Base-by-base conservation (phyloP, 805 yeast species). In the Candida rishiriensis region DNA sequence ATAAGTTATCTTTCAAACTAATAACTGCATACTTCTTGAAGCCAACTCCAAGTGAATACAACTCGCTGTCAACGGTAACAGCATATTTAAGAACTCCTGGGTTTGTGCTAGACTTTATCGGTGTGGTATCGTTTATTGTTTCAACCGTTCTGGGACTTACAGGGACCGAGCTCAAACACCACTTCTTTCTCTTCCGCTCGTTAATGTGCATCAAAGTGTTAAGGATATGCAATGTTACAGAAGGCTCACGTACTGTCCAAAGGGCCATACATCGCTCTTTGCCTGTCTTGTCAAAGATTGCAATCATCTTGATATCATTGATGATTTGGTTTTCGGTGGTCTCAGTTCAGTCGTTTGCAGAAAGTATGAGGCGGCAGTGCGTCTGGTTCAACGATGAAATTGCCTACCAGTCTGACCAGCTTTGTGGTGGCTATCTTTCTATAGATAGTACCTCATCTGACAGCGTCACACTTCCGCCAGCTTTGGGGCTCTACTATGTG, bases 261-360 rank as follows among this genome's bases (percentile, higher is more conserved):
- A 70, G 73, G 33, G 81, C 90, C 17, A 66, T 87, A 36, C 81
- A 84, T 48, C 64, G 72, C n/a, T 91, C 96, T 1, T 68, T 83
- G 1, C 95, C 95, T 0, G 81, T 85, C 50, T 66, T 89, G 42
- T 63, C 76, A 7, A 86, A 84, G 53, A 85, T 87, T 29, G 68
- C 80, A 0, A 61, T 85, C 7, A 84, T 88, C 68, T 70, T 88
- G 28, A 71, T 75, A 2, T 86, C 85, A 54, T 87, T 89, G 62
- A 83, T 91, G 83, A 58, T 81, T 1, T 69, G 88, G 35, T 85
- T 87, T 61, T 84, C 89, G 0, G 79, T 88, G 33, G 72, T 87
- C 15, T 95, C 96, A 1, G 85, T 85, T 0, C 96, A 88, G 54
- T 76, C 88, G 18, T 88, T 88, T 65, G 80, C 81, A 52, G 78